Conservation (phyloP, 2,329 filamentous ascomycete species). For the Beauveria australis region DNA sequence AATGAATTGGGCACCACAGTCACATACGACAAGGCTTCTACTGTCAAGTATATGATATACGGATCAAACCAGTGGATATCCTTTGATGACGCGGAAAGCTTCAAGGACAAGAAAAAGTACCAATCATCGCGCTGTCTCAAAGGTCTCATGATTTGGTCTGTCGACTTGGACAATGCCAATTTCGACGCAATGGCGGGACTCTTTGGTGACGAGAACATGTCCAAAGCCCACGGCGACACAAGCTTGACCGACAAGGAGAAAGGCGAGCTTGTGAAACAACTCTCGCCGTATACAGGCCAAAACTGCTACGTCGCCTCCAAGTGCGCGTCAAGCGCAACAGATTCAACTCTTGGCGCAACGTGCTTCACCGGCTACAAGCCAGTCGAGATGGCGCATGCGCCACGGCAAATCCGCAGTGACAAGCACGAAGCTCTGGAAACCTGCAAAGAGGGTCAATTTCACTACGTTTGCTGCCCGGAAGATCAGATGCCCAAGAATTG, state of each 20-base stretch:
- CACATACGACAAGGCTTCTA: conserved; percentile 19
- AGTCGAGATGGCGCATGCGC: not conserved
- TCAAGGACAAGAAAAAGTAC: conserved; percentile 16
- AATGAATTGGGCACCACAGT: conserved; percentile 15
- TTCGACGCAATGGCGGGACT: conserved; percentile 17
- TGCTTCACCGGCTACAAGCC: not conserved
- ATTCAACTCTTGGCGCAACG: not conserved
- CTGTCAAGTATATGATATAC: conserved; percentile 26
- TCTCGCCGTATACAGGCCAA: conserved; percentile 19
- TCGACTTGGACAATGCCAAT: conserved; percentile 20
- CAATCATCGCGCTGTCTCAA: conserved; percentile 14
- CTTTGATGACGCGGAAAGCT: conserved; percentile 24
- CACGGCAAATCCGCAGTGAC: not conserved
- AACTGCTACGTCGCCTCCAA: conserved; percentile 19
- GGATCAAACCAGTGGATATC: conserved; percentile 29
- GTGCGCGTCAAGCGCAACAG: conserved; percentile 5
- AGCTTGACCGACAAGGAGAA: conserved; percentile 1
- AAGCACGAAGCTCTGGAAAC: not conserved
- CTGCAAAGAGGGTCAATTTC: conserved; percentile 18
- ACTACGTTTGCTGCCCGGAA: conserved; percentile 22
- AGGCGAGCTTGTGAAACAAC: conserved; percentile 12
- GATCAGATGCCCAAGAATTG: conserved; percentile 21
- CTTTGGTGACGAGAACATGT: conserved; percentile 14
- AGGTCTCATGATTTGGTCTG: conserved; percentile 22
- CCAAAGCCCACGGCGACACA: not conserved